A percentile compares a stretch with the other conserved stretches of the same genome.
Conservation (phyloP, 257 asterid genomes). For the Penstemon davidsonii region DNA sequence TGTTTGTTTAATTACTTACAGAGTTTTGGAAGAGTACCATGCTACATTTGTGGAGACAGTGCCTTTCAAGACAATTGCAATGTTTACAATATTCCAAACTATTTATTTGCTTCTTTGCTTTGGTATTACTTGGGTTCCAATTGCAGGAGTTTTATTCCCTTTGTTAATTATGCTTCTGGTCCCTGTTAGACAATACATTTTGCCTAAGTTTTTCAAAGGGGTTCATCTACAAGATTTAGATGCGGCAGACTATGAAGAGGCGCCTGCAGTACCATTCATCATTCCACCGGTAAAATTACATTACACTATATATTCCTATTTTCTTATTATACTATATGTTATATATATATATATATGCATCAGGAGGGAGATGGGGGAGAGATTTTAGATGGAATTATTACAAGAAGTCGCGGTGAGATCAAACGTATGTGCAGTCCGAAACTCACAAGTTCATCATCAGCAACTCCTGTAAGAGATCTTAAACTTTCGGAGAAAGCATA, state of each 20-base stretch:
- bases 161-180: constrained; percentile 74
- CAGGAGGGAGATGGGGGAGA: constrained; percentile 73
- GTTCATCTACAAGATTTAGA: constrained; percentile 77
- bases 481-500: constrained; percentile 46
- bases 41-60: constrained; percentile 79
- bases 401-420: constrained; percentile 84
- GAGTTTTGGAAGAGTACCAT: constrained; percentile 74
- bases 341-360: constrained; percentile 29
- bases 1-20: constrained; percentile 28
- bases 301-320: too few species aligned
- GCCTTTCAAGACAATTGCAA: constrained; percentile 72
- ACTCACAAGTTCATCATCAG: constrained; percentile 45
- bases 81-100: constrained; percentile 64
- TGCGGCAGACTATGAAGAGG: constrained; percentile 82
- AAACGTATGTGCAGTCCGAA: constrained; percentile 57
- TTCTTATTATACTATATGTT: not conserved
- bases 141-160: constrained; percentile 78
- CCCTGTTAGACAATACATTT: constrained; percentile 62
- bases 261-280: constrained; percentile 57
- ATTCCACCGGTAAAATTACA: constrained; percentile 37
- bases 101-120: constrained; percentile 68
- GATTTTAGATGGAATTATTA: constrained; percentile 65
- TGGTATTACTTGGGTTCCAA: constrained; percentile 81
- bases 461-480: constrained; percentile 58
- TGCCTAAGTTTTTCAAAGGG: constrained; percentile 75